Base-by-base conservation (phyloP, 148 eudicot genomes). In the Rhododendron ovatum region DNA sequence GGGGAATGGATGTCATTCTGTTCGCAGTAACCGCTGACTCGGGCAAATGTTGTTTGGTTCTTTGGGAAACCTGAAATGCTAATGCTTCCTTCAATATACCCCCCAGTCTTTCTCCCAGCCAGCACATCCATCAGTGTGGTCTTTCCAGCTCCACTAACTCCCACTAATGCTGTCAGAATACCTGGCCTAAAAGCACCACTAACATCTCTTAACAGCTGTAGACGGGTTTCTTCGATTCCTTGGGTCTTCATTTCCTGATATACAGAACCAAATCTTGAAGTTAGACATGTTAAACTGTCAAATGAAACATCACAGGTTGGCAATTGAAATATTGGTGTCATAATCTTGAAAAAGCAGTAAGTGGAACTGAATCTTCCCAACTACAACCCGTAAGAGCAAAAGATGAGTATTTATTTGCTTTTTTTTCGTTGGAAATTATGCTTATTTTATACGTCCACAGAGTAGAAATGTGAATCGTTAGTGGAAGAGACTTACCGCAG, bases 1-100 rank as follows among this genome's bases (percentile, higher is more conserved):
- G 91, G 91, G 13, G 91, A 87, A 74, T 89, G 91, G 84, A 87
- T 87, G 35, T 89, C 91, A 50, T 87, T 89, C 75, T 90, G 89
- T 30, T 71, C 76, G 0, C 76, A 71, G 41, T 71, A 71, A 71
- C 76, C 76, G 7, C 76, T 71, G 41, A 71, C 76, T 71, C 76
- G 76, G 39, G 76, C 76, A 71, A 71, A 71, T 71, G 76, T 71
- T 71, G 76, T 30, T 71, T 71, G 76, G 76, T 71, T 71, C 76
- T 71, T 71, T 13, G 41, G 41, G 20, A 71, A 71, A 71, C 76
- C 76, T 71, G 76, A 71, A 71, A 71, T 71, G 39, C 20, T 71
- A 71, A 71, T 71, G 41, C 39, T 71, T 71, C 76, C 76, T 71
- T 71, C 76, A 30, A 71, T 71, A 33, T 71, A 33, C 20, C 76